Evolutionary conservation across 352 stramenopile genomes (phyloP).

Genomic region (Phytophthora pisi): DNA sequence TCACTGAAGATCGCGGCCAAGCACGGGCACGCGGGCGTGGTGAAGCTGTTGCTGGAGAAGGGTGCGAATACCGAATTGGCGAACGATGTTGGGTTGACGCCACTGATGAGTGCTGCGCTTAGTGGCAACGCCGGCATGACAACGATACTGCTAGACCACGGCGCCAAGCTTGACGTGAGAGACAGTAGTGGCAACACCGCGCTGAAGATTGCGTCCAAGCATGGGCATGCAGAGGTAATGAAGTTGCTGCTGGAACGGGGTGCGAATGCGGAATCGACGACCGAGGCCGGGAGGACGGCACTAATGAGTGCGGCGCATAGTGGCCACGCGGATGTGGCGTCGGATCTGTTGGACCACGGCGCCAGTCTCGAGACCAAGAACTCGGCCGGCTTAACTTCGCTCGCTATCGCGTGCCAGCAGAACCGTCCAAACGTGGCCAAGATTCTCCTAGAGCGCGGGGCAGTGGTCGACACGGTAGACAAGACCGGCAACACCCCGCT

Average conservation of each 20-base stretch:
- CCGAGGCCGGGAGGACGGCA: neutral
- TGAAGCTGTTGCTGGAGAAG: neutral
- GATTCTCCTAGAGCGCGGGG: constrained; percentile 1
- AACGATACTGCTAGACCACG: neutral
- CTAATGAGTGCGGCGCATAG: neutral
- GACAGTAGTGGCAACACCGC: neutral
- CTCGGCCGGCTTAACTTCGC: constrained; percentile 2
- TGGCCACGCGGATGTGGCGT: constrained; percentile 5
- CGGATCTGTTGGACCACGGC: constrained; percentile 9
- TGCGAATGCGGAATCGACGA: neutral
- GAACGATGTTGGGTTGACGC: neutral
- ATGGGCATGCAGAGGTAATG: neutral
- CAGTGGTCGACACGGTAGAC: neutral
- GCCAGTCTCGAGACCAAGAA: constrained; percentile 4
- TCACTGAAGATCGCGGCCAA: constrained; percentile 4
- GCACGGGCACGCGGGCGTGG: constrained; percentile 2
- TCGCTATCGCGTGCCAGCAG: neutral
- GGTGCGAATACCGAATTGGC: neutral
- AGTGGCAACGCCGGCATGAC: neutral
- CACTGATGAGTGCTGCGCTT: constrained; percentile 3
- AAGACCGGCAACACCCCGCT: constrained; percentile 6
- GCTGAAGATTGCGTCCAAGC: neutral
- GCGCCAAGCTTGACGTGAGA: neutral
- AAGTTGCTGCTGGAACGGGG: neutral
- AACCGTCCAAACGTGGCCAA: neutral